phyloP scores from a whole-genome alignment of 495 filamentous ascomycete species.

The Zalerion maritima region DNA sequence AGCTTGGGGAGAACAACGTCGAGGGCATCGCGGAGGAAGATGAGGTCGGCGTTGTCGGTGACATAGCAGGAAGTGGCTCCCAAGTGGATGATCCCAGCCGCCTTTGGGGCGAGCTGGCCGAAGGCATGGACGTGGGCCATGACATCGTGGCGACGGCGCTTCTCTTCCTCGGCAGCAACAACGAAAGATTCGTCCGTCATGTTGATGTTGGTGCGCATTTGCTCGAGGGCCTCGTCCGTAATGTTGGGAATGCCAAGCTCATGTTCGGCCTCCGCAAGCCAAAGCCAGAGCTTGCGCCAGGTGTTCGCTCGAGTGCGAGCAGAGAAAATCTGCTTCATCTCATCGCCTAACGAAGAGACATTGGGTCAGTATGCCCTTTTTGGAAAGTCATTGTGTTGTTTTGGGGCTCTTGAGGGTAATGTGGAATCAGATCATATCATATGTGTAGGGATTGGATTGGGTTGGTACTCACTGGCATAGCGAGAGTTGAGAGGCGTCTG shows the following conservation, averaged over 20 bases:
- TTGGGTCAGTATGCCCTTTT: no score
- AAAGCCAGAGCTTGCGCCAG: constrained; percentile 67
- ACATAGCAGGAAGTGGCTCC: constrained; percentile 41
- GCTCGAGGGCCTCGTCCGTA: constrained; percentile 51
- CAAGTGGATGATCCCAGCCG: constrained; percentile 75
- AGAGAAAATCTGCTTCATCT: constrained; percentile 40
- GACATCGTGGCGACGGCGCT: constrained; percentile 51
- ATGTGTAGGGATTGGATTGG: no score
- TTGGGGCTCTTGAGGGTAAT: no score
- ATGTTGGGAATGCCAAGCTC: constrained; percentile 49
- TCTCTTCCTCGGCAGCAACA: constrained; percentile 67
- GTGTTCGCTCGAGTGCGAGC: constrained; percentile 43
- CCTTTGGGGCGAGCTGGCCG: constrained; percentile 59
- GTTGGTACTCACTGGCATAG: no score
- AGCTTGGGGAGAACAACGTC: constrained; percentile 74
- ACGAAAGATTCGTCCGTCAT: constrained; percentile 72
- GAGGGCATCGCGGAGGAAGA: constrained; percentile 60
- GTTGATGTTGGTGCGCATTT: constrained; percentile 57
- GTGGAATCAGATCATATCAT: no score
- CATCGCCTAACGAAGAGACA: no score
- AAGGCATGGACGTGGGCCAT: constrained; percentile 65
- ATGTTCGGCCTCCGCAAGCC: constrained; percentile 70
- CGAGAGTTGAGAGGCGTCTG: constrained; percentile 48
- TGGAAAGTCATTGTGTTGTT: no score
- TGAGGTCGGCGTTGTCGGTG: constrained; percentile 82